These are phyloP conservation scores for Saitozyma podzolica DNA, from an alignment of 768 basidiomycete species.

Conservation along the genomic window DNA sequence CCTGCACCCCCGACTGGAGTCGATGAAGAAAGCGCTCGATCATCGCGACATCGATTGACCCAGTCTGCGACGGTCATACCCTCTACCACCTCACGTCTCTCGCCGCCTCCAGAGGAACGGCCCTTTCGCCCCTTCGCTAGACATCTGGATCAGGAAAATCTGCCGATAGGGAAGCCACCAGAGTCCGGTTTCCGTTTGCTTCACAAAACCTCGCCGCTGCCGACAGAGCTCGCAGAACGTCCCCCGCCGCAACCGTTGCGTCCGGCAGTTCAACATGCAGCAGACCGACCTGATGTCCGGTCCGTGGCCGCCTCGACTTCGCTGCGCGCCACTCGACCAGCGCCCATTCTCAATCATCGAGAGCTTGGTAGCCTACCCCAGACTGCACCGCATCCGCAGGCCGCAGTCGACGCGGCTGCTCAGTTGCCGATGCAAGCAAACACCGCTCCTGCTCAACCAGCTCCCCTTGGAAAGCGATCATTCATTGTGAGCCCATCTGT, in stretches of 20 bases:
- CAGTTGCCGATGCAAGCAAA: no score
- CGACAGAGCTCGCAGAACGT: background rate
- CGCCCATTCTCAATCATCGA: no score
- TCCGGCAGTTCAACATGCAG: background rate
- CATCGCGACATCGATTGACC: background rate
- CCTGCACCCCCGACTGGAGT: background rate
- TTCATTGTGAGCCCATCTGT: conserved; percentile 33
- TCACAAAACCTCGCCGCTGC: background rate
- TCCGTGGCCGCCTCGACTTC: no score
- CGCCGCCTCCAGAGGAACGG: conserved; percentile 9
- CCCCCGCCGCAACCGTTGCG: conserved; percentile 16
- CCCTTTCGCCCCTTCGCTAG: conserved; percentile 18
- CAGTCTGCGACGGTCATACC: background rate
- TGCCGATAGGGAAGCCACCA: conserved; percentile 1
- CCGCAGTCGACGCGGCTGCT: no score
- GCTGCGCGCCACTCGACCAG: no score
- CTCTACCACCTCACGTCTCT: background rate
- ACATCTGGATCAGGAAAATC: conserved; percentile 18
- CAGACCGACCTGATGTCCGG: no score
- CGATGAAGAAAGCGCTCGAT: background rate
- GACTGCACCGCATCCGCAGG: no score
- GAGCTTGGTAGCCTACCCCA: no score
- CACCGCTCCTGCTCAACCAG: no score
- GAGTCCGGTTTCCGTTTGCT: background rate
- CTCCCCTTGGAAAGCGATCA: conserved; percentile 20